Evolutionary conservation across 1,284 basidiomycete genomes (phyloP), one percentile per base, ranked within the genome.

Genomic region (Rhodotorula sp.): DNA sequence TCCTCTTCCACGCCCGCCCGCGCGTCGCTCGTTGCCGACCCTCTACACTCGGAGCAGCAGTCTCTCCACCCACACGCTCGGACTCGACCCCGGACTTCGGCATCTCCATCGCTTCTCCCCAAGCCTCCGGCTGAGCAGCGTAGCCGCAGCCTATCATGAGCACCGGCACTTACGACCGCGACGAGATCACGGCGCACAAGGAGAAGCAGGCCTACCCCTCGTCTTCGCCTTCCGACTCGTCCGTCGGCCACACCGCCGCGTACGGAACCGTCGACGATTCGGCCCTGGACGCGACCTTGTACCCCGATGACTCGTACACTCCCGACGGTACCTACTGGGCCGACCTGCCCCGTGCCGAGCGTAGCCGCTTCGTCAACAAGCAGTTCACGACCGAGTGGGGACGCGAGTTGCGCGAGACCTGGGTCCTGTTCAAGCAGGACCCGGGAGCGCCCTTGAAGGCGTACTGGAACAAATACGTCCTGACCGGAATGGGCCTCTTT

Each of bases 371-470:
- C 81, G 80, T 84, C 73, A 83, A 83, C 78, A 62, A 65, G 2
- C 84, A 85, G 78, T 76, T 78, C 61, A 84, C 82, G 72, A 78
- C 71, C 16, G 85, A 86, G 78, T 76, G 82, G 20, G 79, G 77
- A 62, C 80, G 84, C 58, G 85, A 86, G 79, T 74, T 84, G 59
- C 71, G 66, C 34, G 77, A 80, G 62, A 78, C 86, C 59, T 81
- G 84, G 64, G 46, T 74, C 46, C 85, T 85, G 84, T 83, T 85
- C 81, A 85, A 86, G 79, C 77, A 77, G 65, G 85, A 86, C 76
- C 82, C 82, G 1, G 66, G 81, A 14, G 81, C 80, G 46, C 85
- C 85, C 16, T 57, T 85, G 48, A 69, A 72, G 16, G 80, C 81
- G 52, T 86, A 86, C 81, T 85, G 79, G 71, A 66, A 68, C 66